phyloP scores from a whole-genome alignment of 2,329 filamentous ascomycete genomes.

The Sporothrix brasiliensis region DNA sequence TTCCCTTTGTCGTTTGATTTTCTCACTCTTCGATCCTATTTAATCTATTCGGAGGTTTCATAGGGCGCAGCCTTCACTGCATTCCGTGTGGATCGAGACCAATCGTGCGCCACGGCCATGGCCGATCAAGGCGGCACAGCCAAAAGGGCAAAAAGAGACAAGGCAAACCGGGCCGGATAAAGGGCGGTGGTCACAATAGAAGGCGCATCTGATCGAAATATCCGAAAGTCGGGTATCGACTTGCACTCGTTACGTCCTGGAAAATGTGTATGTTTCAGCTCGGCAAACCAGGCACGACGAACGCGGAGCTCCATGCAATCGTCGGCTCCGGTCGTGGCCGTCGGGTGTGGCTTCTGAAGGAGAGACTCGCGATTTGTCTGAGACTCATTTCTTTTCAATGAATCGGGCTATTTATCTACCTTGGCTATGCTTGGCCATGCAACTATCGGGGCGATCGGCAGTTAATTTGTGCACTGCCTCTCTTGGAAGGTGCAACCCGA shows the following conservation, averaged over 20 bases:
- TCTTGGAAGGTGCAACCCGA: conserved; percentile 13
- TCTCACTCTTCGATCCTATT: conserved; percentile 6
- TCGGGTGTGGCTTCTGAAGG: no score
- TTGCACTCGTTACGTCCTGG: not conserved
- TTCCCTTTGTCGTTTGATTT: not conserved
- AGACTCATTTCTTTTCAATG: no score
- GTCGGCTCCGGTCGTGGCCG: conserved; percentile 1
- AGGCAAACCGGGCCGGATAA: conserved; percentile 2
- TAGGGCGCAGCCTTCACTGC: not conserved
- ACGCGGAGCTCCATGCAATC: not conserved
- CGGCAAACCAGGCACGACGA: not conserved
- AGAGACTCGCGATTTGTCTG: no score
- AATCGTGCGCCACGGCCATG: not conserved
- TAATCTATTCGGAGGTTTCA: not conserved
- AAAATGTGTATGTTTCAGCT: not conserved
- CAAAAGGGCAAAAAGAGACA: not conserved
- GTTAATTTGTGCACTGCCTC: not conserved
- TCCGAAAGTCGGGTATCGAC: not conserved
- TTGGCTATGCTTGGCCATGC: conserved; percentile 18
- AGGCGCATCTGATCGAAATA: not conserved
- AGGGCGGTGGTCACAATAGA: not conserved
- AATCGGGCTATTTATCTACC: not conserved
- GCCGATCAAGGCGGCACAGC: conserved; percentile 13
- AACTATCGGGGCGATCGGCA: conserved; percentile 20
- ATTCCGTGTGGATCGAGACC: not conserved